Conservation (phyloP, 192 early-diverging fungal genomes). For the Coemansia sp. region DNA sequence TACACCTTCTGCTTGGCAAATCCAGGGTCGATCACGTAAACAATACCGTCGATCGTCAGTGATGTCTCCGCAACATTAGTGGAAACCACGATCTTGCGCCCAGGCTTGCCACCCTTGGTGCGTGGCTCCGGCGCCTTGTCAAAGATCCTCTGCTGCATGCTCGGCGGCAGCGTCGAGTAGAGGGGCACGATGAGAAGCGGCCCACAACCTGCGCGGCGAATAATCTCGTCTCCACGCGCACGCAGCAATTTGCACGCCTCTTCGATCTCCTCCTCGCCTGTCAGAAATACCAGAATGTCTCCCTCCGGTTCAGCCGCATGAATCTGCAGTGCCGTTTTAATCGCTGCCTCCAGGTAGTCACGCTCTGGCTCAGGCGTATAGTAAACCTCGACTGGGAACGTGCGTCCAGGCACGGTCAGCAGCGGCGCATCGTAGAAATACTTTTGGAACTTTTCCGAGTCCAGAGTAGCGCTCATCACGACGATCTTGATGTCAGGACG, state of each 20-base stretch:
- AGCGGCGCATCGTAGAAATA: constrained; percentile 97
- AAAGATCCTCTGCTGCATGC: constrained; percentile 92
- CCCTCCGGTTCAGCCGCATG: constrained; percentile 92
- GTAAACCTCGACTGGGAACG: constrained; percentile 97
- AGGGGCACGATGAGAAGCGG: constrained; percentile 84
- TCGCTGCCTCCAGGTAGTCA: constrained; percentile 96
- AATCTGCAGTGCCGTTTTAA: constrained; percentile 92
- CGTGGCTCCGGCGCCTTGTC: constrained; percentile 82
- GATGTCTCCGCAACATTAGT: constrained; percentile 99
- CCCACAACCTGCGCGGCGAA: constrained; percentile 63
- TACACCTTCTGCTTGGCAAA: constrained; percentile 99
- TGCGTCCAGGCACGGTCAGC: constrained; percentile 90
- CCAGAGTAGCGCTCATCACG: constrained; percentile 97
- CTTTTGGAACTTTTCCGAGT: constrained; percentile 98
- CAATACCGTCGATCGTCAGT: constrained; percentile 97
- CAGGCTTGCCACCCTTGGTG: constrained; percentile 74
- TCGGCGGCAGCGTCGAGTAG: constrained; percentile 90
- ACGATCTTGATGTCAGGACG: constrained; percentile 87
- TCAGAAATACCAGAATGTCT: constrained; percentile 95
- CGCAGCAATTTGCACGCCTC: constrained; percentile 87
- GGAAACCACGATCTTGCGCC: constrained; percentile 95
- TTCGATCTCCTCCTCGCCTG: constrained; percentile 99
- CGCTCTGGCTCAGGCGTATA: constrained; percentile 97
- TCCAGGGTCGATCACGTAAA: constrained; percentile 98
- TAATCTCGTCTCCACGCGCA: constrained; percentile 71